Conservation (phyloP, 1,284 basidiomycete species). For the Grifola frondosa region DNA sequence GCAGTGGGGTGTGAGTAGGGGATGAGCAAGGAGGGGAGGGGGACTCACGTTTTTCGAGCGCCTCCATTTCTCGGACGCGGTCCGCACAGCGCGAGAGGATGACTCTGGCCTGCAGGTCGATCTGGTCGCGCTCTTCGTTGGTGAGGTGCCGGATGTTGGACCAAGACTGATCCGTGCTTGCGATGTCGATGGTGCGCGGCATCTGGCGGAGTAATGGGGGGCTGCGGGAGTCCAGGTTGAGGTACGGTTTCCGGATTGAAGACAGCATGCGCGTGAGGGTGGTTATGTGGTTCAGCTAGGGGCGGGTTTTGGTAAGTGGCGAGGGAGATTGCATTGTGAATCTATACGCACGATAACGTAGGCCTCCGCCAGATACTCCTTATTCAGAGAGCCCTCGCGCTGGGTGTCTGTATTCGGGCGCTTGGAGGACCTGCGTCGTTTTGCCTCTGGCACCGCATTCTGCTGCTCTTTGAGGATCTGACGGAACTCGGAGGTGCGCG, state of each 20-base stretch:
- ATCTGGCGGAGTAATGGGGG: conserved; percentile 49
- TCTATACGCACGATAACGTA: conserved; percentile 62
- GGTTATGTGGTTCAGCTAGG: conserved; percentile 70
- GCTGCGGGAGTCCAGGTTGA: conserved; percentile 66
- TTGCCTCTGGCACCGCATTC: conserved; percentile 41
- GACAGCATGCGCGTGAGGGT: conserved; percentile 69
- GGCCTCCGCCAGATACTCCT: conserved; percentile 70
- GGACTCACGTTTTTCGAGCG: conserved; percentile 76
- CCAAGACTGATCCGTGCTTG: conserved; percentile 56
- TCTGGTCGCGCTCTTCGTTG: conserved; percentile 87
- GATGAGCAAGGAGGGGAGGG: conserved; percentile 10
- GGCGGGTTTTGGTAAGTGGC: neutral
- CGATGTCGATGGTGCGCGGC: conserved; percentile 56
- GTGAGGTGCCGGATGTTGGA: conserved; percentile 68
- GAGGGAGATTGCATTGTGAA: neutral
- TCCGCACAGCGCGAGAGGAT: conserved; percentile 82
- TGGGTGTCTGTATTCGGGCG: conserved; percentile 34
- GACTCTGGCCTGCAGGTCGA: conserved; percentile 84
- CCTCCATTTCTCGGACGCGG: conserved; percentile 82
- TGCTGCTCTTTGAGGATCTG: conserved; percentile 49
- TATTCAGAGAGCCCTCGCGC: conserved; percentile 46
- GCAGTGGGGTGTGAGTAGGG: neutral
- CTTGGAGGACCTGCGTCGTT: conserved; percentile 48
- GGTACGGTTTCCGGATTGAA: conserved; percentile 73
- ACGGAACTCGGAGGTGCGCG: conserved; percentile 64